Evolutionary conservation across 202 grass and related monocot genomes (phyloP).

Genomic region (Zoysia matrella): DNA sequence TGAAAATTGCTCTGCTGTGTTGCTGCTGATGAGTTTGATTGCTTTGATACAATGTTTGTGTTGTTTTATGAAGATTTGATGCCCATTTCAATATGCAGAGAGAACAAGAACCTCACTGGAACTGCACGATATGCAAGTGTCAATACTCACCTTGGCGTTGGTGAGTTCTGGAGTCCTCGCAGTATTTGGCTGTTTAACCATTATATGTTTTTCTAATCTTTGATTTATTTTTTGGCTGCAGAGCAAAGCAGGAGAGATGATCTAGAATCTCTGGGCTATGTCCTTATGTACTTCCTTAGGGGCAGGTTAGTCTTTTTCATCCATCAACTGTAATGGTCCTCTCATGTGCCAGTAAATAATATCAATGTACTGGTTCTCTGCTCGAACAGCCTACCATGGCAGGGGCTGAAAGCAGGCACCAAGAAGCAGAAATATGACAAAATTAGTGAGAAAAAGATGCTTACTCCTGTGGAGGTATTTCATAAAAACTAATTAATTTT

Average conservation of each 20-base stretch:
- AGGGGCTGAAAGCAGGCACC: no score
- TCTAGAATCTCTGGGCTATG: no score
- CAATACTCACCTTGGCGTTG: not conserved
- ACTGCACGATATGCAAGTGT: no score
- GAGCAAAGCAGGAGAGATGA: no score
- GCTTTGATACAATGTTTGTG: not conserved
- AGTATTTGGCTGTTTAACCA: not conserved
- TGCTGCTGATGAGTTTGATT: not conserved
- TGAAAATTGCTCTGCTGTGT: not conserved
- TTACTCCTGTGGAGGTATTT: not conserved
- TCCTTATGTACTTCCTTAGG: no score
- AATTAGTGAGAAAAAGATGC: no score
- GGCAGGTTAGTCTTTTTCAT: slow-evolving; percentile 68
- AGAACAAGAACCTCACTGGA: no score
- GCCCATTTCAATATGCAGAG: no score
- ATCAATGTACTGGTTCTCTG: slow-evolving; percentile 20
- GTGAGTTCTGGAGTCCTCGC: slow-evolving; percentile 46
- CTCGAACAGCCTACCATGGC: slow-evolving; percentile 78
- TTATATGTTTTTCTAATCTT: not conserved
- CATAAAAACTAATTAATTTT: not conserved
- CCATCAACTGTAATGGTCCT: not conserved
- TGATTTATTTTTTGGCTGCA: slow-evolving; percentile 72
- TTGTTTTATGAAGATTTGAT: slow-evolving; percentile 19
- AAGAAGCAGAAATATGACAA: no score
- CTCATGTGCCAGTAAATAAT: not conserved